Evolutionary conservation across 2,329 filamentous ascomycete genomes (phyloP).

Genomic region (Penicillium brasilianum): DNA sequence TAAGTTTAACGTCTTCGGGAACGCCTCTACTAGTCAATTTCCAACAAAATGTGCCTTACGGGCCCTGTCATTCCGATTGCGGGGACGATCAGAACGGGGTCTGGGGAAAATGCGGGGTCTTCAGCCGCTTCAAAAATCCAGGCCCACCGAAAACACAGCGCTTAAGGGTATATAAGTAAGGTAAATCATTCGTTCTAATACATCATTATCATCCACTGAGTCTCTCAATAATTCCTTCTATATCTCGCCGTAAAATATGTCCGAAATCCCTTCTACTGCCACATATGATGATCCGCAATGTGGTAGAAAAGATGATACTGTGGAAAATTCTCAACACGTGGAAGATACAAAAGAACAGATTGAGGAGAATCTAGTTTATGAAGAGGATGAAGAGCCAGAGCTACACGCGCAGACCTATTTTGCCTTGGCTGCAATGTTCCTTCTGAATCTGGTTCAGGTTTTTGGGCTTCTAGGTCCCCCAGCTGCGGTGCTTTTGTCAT

Average conservation of each 20-base stretch:
- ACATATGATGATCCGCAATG: not conserved
- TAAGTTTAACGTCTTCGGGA: too few relatives aligned
- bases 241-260: not conserved
- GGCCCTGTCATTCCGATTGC: not conserved
- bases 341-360: not conserved
- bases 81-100: not conserved
- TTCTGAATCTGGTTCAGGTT: slow-evolving; percentile 8
- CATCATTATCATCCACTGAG: not conserved
- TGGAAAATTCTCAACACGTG: not conserved
- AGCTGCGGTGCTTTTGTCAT: not conserved
- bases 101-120: not conserved
- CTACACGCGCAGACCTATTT: slow-evolving; percentile 13
- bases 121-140: not conserved
- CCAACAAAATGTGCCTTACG: not conserved
- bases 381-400: slow-evolving; percentile 13
- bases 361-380: slow-evolving; percentile 2
- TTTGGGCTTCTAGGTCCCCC: not conserved
- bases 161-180: not conserved
- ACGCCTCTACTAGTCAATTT: not conserved
- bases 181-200: not conserved
- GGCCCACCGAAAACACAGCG: not conserved
- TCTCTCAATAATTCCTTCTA: not conserved
- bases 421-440: slow-evolving; percentile 12
- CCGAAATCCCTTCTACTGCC: not conserved
- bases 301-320: not conserved